Evolutionary conservation across 1,284 basidiomycete species (phyloP), one percentile per base, ranked within the genome.

Genomic region (Apiotrichum veenhuisii): DNA sequence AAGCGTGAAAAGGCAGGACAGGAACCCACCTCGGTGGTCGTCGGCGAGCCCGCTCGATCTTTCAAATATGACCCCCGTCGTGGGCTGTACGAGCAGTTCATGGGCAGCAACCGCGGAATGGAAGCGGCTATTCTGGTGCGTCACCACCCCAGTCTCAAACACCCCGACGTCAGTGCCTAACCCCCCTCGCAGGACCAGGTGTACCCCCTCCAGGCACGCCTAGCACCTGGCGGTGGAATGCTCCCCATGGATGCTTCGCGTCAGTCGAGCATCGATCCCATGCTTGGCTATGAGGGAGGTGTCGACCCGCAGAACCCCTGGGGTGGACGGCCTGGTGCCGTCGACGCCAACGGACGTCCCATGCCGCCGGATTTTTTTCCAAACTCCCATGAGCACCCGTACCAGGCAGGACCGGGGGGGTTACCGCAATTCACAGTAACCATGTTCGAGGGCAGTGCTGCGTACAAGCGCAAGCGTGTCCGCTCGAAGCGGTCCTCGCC

Each of bases 1-100:
- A 94, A 94, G 78, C 84, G 91, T 42, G 91, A 94, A 75, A 94
- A 92, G 77, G 87, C 88, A 80, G 87, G 88, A 0, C 80, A 85
- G 50, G 89, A 91, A 69, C 83, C 91, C 0, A 93, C 91, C 2
- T 93, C 91, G 2, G 77, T 82, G 47, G 80, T 87, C 33, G 76
- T 81, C 9, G 85, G 88, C 55, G 91, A 94, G 77, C 91, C 91
- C 5, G 91, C 91, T 5, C 61, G 72, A 26, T 77, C 75, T 46
- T 79, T 79, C 63, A 67, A 66, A 74, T 94, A 93, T 72, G 91
- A 94, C 69, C 83, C 88, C 12, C 88, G 87, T 67, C 82, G 87
- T 55, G 86, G 85, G 60, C 81, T 95, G 30, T 94, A 87, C 72
- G 91, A 94, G 67, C 91, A 95, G 72, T 93, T 93, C 50, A 76